A percentile compares a stretch with the other conserved stretches of the same genome.
phyloP scores from a whole-genome alignment of 1,284 basidiomycete genomes.

The Cutaneotrichosporon daszewskae region DNA sequence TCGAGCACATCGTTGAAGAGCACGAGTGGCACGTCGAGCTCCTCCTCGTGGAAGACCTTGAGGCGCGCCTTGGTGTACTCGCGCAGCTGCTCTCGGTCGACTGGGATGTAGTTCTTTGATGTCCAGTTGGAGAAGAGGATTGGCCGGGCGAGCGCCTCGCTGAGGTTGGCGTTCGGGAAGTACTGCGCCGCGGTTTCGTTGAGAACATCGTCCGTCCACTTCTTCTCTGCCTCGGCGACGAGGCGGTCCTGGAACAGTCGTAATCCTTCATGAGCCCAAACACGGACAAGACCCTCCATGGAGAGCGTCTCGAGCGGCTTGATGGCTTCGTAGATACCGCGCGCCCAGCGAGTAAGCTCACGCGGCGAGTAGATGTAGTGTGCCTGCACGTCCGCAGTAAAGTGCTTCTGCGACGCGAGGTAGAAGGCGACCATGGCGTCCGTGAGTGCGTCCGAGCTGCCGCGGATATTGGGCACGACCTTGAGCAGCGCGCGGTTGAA shows the following conservation, averaged over 20 bases:
- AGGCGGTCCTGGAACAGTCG: constrained; percentile 97
- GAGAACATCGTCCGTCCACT: constrained; percentile 92
- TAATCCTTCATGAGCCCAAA: constrained; percentile 98
- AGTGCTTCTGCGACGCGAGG: constrained; percentile 84
- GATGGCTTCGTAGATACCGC: constrained; percentile 96
- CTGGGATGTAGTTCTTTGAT: constrained; percentile 92
- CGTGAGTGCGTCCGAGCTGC: constrained; percentile 90
- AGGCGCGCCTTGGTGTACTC: constrained; percentile 96
- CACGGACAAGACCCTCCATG: constrained; percentile 88
- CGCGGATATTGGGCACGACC: constrained; percentile 85
- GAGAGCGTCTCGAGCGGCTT: constrained; percentile 83
- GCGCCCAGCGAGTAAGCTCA: constrained; percentile 95
- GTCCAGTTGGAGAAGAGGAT: constrained; percentile 99
- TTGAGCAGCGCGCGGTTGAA: constrained; percentile 96
- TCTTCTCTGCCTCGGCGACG: constrained; percentile 81
- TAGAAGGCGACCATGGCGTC: constrained; percentile 98
- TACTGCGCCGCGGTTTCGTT: constrained; percentile 76
- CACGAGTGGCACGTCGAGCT: constrained; percentile 95
- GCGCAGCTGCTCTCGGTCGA: constrained; percentile 84
- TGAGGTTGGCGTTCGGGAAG: constrained; percentile 85
- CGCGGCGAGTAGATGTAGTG: constrained; percentile 99
- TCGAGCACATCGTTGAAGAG: constrained; percentile 98
- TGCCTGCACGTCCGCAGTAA: constrained; percentile 93
- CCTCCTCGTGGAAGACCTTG: constrained; percentile 93
- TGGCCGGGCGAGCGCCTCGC: constrained; percentile 77